phyloP scores from a whole-genome alignment of 2,329 filamentous ascomycete genomes.

The Ascochyta koolunga region DNA sequence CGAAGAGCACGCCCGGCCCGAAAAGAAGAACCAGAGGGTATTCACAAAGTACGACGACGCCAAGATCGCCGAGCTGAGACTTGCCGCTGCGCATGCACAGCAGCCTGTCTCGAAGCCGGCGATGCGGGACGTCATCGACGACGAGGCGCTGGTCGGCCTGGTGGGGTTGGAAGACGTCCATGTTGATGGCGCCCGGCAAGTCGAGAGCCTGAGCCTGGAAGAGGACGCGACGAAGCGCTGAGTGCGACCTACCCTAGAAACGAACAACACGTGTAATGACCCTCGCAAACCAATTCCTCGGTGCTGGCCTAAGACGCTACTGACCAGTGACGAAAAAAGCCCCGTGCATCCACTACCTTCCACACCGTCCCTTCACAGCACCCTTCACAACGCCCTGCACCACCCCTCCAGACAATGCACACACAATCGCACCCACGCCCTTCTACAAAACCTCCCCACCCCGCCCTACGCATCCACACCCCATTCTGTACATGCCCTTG shows the following conservation, averaged over 20 bases:
- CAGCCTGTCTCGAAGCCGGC: slow-evolving; percentile 34
- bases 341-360: too few relatives aligned
- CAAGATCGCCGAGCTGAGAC: slow-evolving; percentile 32
- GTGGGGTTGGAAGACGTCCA: slow-evolving; percentile 28
- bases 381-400: too few relatives aligned
- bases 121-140: slow-evolving; percentile 39
- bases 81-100: slow-evolving; percentile 29
- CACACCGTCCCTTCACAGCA: too few relatives aligned
- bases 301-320: too few relatives aligned
- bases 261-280: background rate
- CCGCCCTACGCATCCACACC: too few relatives aligned
- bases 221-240: slow-evolving; percentile 19
- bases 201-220: slow-evolving; percentile 30
- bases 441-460: too few relatives aligned
- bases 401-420: too few relatives aligned
- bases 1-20: slow-evolving; percentile 35
- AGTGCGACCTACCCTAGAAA: slow-evolving; percentile 2
- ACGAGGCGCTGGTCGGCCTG: slow-evolving; percentile 41
- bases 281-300: too few relatives aligned
- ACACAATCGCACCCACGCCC: too few relatives aligned
- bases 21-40: slow-evolving; percentile 42
- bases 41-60: slow-evolving; percentile 37
- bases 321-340: too few relatives aligned
- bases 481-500: too few relatives aligned
- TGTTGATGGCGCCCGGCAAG: slow-evolving; percentile 16